Percentiles rank a stretch among this genome's conserved stretches.
phyloP scores from a whole-genome alignment of 1,284 basidiomycete genomes.

The Chondrostereum purpureum region DNA sequence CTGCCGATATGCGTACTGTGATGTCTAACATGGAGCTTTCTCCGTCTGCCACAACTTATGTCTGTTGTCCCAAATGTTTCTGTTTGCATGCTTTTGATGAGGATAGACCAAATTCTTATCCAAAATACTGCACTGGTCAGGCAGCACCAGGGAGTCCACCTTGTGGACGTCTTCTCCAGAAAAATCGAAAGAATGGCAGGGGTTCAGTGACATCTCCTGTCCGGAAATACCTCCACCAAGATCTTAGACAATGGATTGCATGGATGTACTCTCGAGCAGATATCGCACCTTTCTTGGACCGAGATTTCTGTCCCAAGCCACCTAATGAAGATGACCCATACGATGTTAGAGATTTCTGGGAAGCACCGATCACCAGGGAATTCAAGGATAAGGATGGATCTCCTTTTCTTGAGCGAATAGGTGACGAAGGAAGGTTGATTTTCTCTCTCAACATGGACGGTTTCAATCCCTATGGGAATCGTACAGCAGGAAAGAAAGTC shows the following conservation, averaged over 20 bases:
- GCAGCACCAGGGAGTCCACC: too few relatives aligned
- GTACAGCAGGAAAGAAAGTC: conserved; percentile 21
- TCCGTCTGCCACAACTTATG: too few relatives aligned
- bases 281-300: background rate
- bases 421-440: conserved; percentile 15
- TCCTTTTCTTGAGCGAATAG: background rate
- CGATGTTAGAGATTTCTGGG: background rate
- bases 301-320: background rate
- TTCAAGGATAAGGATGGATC: background rate
- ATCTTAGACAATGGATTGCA: too few relatives aligned
- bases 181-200: too few relatives aligned
- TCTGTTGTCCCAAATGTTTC: too few relatives aligned
- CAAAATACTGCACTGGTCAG: too few relatives aligned
- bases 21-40: too few relatives aligned
- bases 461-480: conserved; percentile 31
- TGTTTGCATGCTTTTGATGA: too few relatives aligned
- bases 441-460: conserved; percentile 28
- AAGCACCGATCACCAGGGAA: background rate
- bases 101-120: too few relatives aligned
- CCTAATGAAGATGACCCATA: background rate
- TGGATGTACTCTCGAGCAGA: background rate
- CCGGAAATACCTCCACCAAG: background rate
- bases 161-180: too few relatives aligned
- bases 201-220: background rate
- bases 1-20: too few relatives aligned